A percentile compares a stretch with the other conserved stretches of the same genome.
phyloP scores from a whole-genome alignment of 495 filamentous ascomycete genomes.

The Trypethelium eluteriae region DNA sequence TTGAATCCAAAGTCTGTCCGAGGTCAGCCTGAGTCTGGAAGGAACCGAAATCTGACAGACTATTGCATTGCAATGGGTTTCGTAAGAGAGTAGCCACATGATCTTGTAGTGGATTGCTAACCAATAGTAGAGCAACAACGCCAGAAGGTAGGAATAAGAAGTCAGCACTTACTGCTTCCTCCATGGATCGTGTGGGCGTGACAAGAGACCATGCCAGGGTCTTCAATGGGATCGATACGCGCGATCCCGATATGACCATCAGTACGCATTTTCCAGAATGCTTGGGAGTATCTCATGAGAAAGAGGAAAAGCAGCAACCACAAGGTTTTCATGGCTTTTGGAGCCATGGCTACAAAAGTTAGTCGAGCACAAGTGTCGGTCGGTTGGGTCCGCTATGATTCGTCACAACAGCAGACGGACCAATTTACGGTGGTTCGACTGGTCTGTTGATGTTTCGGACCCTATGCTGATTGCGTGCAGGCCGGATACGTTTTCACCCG shows the following conservation, averaged over 20 bases:
- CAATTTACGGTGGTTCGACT: neutral
- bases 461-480: no score
- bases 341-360: neutral
- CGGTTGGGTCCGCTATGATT: neutral
- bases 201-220: conserved; percentile 46
- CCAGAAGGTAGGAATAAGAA: neutral
- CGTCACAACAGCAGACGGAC: neutral
- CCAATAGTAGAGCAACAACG: no score
- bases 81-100: neutral
- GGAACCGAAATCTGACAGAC: neutral
- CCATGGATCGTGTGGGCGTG: conserved; percentile 74
- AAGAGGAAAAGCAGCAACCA: conserved; percentile 15
- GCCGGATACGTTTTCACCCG: no score
- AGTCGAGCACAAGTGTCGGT: neutral
- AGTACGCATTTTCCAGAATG: conserved; percentile 36
- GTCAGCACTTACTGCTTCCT: conserved; percentile 33
- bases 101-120: no score
- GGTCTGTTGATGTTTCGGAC: neutral
- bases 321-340: neutral
- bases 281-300: conserved; percentile 22
- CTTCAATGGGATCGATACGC: conserved; percentile 64
- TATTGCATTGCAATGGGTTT: neutral
- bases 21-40: neutral
- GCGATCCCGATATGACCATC: conserved; percentile 44
- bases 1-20: conserved; percentile 42